A percentile compares a stretch with the other conserved stretches of the same genome.
phyloP scores from a whole-genome alignment of 2,329 filamentous ascomycete genomes.

The Fusarium subtropicale region DNA sequence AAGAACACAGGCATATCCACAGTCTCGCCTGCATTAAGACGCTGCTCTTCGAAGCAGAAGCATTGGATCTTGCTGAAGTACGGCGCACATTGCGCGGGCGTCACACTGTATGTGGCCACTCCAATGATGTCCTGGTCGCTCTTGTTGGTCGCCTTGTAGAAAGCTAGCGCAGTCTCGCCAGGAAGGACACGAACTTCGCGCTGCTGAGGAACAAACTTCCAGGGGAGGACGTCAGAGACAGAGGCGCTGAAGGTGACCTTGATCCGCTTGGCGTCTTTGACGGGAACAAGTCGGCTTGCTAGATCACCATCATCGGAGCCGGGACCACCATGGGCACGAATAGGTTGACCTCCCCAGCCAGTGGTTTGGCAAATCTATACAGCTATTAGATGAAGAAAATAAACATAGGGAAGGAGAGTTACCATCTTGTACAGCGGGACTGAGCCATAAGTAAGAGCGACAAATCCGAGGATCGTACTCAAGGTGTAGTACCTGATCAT shows the following conservation, averaged over 20 bases:
- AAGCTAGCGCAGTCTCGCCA: conserved; percentile 95
- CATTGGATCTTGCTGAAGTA: conserved; percentile 99
- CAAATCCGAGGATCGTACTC: conserved; percentile 81
- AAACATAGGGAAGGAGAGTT: conserved; percentile 26
- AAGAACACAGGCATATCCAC: conserved; percentile 99
- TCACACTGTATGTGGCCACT: conserved; percentile 97
- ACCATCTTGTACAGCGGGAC: conserved; percentile 92
- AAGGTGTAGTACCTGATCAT: conserved; percentile 74
- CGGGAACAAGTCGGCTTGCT: conserved; percentile 80
- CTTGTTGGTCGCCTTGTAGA: conserved; percentile 96
- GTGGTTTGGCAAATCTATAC: conserved; percentile 82
- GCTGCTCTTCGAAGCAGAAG: conserved; percentile 98
- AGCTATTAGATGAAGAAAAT: neutral
- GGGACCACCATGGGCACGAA: conserved; percentile 76
- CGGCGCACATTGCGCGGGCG: conserved; percentile 91
- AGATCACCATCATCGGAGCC: conserved; percentile 70
- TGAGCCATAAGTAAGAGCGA: conserved; percentile 83
- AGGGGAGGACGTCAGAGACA: conserved; percentile 93
- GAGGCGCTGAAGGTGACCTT: conserved; percentile 96
- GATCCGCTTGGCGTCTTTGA: conserved; percentile 84
- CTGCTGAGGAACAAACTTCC: conserved; percentile 98
- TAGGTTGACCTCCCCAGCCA: conserved; percentile 92
- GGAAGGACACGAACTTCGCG: conserved; percentile 95
- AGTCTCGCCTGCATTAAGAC: conserved; percentile 92
- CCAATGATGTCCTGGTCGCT: conserved; percentile 95